Percentiles rank a stretch among this genome's conserved stretches.
Conservation (phyloP, 768 basidiomycete genomes). For the Favolaschia claudopus region DNA sequence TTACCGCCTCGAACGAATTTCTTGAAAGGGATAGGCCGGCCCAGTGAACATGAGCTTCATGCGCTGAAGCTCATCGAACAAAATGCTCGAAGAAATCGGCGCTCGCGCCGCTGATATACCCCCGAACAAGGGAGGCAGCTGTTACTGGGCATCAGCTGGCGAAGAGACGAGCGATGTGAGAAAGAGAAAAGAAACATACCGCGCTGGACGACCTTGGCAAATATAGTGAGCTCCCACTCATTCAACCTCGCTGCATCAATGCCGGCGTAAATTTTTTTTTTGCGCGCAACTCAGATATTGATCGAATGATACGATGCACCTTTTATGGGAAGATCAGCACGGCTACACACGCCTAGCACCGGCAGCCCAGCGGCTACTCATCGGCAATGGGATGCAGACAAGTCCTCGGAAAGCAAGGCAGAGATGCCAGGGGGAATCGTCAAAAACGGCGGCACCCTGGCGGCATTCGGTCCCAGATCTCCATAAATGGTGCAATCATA, state of each 20-base stretch:
- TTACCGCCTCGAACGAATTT: constrained; percentile 15
- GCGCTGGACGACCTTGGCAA: not conserved
- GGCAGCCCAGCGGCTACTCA: too few relatives aligned
- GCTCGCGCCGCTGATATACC: constrained; percentile 10
- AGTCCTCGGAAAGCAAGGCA: too few relatives aligned
- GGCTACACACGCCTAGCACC: too few relatives aligned
- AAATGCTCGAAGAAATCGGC: constrained; percentile 3
- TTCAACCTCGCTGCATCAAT: not conserved
- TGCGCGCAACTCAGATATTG: too few relatives aligned
- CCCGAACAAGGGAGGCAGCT: constrained; percentile 7
- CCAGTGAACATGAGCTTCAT: constrained; percentile 9
- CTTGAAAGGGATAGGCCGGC: constrained; percentile 7
- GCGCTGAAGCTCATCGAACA: constrained; percentile 11
- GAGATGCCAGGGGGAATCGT: too few relatives aligned
- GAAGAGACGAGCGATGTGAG: not conserved
- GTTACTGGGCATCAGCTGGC: not conserved
- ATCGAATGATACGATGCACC: too few relatives aligned
- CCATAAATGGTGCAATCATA: too few relatives aligned
- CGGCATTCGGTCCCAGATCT: too few relatives aligned
- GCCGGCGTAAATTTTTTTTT: too few relatives aligned
- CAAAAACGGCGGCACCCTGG: too few relatives aligned
- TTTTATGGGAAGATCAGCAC: too few relatives aligned
- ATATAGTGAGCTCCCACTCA: constrained; percentile 17
- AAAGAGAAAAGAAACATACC: not conserved
- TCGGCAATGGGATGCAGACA: too few relatives aligned